phyloP scores from a whole-genome alignment of 164 flowering plant species.

The Nymphaea thermarum region DNA sequence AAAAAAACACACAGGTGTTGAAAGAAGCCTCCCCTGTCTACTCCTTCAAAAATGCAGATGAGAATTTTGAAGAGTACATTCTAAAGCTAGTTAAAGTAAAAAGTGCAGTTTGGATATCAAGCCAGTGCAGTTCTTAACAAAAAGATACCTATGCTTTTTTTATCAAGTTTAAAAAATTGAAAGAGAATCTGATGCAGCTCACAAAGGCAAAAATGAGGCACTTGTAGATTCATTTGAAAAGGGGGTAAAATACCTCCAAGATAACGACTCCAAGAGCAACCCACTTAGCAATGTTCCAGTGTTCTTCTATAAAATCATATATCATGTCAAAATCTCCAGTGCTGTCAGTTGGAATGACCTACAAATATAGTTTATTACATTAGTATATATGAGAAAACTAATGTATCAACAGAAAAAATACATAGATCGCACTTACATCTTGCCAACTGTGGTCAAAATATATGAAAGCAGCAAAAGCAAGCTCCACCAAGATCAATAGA shows the following conservation, averaged over 20 bases:
- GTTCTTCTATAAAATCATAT: constrained; percentile 51
- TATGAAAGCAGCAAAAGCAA: constrained; percentile 83
- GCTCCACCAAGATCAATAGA: constrained; percentile 66
- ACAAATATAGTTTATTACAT: neutral
- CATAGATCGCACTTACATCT: constrained; percentile 32
- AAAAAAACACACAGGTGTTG: no score
- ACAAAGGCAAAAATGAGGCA: neutral
- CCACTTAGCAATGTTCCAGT: constrained; percentile 84
- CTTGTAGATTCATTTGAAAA: neutral
- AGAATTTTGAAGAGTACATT: no score
- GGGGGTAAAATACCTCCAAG: constrained; percentile 43
- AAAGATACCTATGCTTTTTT: no score
- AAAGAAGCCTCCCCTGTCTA: no score
- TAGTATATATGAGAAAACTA: neutral
- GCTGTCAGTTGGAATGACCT: constrained; percentile 71
- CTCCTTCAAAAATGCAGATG: no score
- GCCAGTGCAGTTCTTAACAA: no score
- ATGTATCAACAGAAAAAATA: neutral
- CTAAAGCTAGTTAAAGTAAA: no score
- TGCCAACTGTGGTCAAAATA: constrained; percentile 88
- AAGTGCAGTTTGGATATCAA: no score
- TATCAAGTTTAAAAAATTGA: no score
- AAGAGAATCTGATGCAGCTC: no score
- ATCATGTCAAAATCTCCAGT: constrained; percentile 81
- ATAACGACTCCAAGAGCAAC: constrained; percentile 81